Base-by-base conservation (phyloP, 768 basidiomycete genomes). In the Tylopilus balloui region DNA sequence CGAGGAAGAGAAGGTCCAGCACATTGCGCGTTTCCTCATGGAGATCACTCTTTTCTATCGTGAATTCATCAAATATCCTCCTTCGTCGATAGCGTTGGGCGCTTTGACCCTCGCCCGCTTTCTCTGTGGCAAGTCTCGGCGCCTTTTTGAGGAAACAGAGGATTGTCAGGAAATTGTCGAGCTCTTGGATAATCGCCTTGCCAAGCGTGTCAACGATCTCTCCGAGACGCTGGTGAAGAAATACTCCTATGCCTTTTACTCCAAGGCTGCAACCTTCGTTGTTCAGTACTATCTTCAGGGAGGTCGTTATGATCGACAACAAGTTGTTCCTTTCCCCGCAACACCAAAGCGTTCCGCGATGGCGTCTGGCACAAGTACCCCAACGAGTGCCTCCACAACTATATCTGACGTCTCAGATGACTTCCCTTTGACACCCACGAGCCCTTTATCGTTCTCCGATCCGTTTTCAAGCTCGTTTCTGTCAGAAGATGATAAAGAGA, bases 31-130 rank as follows among this genome's bases (percentile, higher is more conserved):
- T 42, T 99, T 98, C 76, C 71, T 98, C 66, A 99, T 99, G 96
- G 96, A 99, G 70, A 92, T 97, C 62, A 97, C 96, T 25, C 81
- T 99, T 44, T 98, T 97, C 75, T 88, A 97, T 70, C 85, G 92
- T 50, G 96, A 98, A 65, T 98, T 94, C 69, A 77, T 96, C 69
- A 83, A 83, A 61, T 88, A 83, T 65, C 73, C 83, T 8, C 84
- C 95, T 2, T 94, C 90, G 1, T 79, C 88, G 35, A 86, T 97
- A 63, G 95, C 96, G 28, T 71, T 83, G n/a, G 96, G 88, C 42
- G 81, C 93, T 19, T 74, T 98, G 57, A 86, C 90, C 6, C 79
- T 98, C 39, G 89, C 96, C 5, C 82, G 93, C 43, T 89, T 81
- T 73, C 78, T 97, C 42, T 91, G 92, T 58, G 86, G 84, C 53